Evolutionary conservation across 768 basidiomycete species (phyloP), one percentile per base, ranked within the genome.

Genomic region (Plicaturopsis crispa): DNA sequence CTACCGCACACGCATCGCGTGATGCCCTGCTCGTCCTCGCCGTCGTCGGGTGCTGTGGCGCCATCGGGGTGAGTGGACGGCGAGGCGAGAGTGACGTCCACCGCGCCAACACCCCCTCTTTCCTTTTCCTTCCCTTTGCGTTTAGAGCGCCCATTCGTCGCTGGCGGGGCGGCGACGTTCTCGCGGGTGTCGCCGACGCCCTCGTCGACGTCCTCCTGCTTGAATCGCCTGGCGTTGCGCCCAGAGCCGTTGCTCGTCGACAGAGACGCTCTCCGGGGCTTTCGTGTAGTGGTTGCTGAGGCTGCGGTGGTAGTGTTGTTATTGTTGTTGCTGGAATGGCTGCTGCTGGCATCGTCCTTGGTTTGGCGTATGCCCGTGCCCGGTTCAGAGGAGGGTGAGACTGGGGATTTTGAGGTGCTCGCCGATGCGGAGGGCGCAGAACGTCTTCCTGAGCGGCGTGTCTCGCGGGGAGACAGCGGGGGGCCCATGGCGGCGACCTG

Each of bases 1-100:
- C 76, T 80, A 45, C 84, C 84, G 67, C 89, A 93, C 36, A 91
- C 73, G 59, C 89, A 93, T 47, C 89, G 81, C 54, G 89, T 92
- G 43, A 75, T 55, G 23, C 75, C 72, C 37, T 62, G 60, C 35
- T 77, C 69, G 10, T 52, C 57, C 14, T 52, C 33, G 18, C 10
- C 33, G 33, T 8, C 33, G 18, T 34, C 33, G 8, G 55, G 45
- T 2, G 53, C 46, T 35, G 53, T 34, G 39, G 57, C 56, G 13
- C 47, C 39, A 18, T 49, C 51, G n/a, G 51, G 44, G 48, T 58
- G 52, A 44, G 48, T 46, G 35, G 55, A 50, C 33, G 41, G 35
- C 36, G 52, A 36, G 21, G 55, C 59, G 24, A 58, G 47, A 12
- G 52, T 51, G 8, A 54, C 53, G 49, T 65, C 58, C 23, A 47